A percentile compares a stretch with the other conserved stretches of the same genome.
These are phyloP conservation scores for Pestalotiopsis sp. DNA, from an alignment of 2,329 filamentous ascomycete species.

Conservation along the genomic window DNA sequence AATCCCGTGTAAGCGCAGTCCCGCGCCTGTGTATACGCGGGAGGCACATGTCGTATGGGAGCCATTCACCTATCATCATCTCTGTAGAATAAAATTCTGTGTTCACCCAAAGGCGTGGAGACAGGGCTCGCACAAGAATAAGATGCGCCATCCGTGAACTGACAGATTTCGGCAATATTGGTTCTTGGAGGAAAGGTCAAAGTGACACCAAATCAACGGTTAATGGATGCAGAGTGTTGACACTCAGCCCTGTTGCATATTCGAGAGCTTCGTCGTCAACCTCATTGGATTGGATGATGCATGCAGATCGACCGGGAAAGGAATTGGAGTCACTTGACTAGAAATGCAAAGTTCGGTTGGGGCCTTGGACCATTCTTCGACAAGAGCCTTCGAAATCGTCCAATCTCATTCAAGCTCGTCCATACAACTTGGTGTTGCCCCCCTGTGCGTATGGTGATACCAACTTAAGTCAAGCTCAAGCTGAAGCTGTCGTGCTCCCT, in stretches of 20 bases:
- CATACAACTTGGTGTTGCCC: not conserved
- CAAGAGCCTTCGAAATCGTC: not conserved
- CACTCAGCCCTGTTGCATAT: not conserved
- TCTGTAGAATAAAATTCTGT: not conserved
- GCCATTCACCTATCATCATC: not conserved
- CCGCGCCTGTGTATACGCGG: not conserved
- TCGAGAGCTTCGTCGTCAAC: not conserved
- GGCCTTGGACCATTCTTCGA: not conserved
- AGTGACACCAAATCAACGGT: not conserved
- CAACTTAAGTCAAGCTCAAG: not conserved
- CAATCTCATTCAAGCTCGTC: not conserved
- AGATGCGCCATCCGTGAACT: not conserved
- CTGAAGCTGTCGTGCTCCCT: not conserved
- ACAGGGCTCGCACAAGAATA: not conserved
- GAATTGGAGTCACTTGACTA: not conserved
- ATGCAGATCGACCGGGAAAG: not conserved
- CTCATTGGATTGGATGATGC: not conserved
- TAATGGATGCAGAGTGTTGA: not conserved
- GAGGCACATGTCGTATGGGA: not conserved
- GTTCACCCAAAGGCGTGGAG: not conserved
- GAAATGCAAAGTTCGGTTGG: not conserved
- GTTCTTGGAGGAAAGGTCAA: not conserved
- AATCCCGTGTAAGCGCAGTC: not conserved
- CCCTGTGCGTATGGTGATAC: not conserved
- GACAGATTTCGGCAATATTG: not conserved